Percentiles rank a stretch among this genome's conserved stretches.
Conservation (phyloP, 441 rosid species). For the Hura crepitans region DNA sequence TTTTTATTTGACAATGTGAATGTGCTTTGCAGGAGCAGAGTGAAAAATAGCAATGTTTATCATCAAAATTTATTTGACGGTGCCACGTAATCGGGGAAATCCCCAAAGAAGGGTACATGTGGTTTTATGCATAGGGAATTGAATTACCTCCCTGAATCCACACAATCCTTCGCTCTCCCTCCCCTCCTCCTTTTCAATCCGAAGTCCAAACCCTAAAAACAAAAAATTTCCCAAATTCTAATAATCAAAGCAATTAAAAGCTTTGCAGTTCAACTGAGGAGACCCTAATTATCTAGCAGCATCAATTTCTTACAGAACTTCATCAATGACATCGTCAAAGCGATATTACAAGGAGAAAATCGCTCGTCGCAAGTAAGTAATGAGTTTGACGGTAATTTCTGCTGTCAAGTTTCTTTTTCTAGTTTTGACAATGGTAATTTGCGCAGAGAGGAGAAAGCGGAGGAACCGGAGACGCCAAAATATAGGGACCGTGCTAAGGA, state of each 20-base stretch:
- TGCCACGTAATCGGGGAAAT: no score
- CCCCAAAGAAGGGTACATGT: no score
- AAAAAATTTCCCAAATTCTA: not conserved
- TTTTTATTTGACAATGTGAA: no score
- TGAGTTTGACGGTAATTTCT: not conserved
- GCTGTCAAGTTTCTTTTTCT: not conserved
- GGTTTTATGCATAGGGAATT: no score
- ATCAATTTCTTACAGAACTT: not conserved
- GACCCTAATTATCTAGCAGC: not conserved
- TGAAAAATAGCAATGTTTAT: no score
- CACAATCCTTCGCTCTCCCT: not conserved
- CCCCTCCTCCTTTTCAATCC: not conserved
- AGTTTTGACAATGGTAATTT: not conserved
- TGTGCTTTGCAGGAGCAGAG: no score
- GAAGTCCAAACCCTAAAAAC: conserved; percentile 11
- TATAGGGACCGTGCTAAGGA: conserved; percentile 96
- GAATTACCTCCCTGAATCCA: no score
- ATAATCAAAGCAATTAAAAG: not conserved
- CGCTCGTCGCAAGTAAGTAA: conserved; percentile 75
- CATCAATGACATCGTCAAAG: conserved; percentile 61
- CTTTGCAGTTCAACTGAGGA: not conserved
- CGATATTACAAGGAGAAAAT: conserved; percentile 74
- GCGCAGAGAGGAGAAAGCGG: conserved; percentile 80
- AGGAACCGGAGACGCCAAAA: conserved; percentile 67
- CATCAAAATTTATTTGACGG: no score